A percentile compares a stretch with the other conserved stretches of the same genome.
Conservation (phyloP, 208 protist species). For the Acanthamoeba castellanii region DNA sequence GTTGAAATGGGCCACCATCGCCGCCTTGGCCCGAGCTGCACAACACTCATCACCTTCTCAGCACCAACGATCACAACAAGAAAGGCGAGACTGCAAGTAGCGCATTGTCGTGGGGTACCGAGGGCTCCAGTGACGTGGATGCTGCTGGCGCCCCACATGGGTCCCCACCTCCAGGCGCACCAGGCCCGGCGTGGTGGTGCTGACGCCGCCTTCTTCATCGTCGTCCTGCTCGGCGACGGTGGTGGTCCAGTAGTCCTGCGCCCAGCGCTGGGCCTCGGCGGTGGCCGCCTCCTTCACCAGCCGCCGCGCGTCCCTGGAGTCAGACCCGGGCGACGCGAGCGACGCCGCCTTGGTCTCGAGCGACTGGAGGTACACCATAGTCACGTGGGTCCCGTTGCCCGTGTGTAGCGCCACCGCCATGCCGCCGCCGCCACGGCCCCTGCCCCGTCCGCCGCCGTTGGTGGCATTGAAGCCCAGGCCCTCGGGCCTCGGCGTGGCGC, state of each 20-base stretch:
- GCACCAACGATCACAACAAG: too few species aligned
- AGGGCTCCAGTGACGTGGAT: conserved; percentile 10
- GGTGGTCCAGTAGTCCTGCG: background rate
- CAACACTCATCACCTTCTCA: background rate
- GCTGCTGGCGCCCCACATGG: conserved; percentile 42
- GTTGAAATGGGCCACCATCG: conserved; percentile 51
- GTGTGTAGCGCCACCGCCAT: conserved; percentile 19
- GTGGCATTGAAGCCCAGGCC: background rate
- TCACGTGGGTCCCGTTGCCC: conserved; percentile 9
- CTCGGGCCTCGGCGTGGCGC: background rate
- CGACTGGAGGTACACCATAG: conserved; percentile 55
- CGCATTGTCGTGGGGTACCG: background rate
- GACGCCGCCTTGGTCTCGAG: background rate
- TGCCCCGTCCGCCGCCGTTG: background rate
- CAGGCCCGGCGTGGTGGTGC: background rate
- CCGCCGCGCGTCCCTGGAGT: background rate
- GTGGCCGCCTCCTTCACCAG: background rate
- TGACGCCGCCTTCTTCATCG: background rate
- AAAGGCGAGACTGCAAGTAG: background rate
- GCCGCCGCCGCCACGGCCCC: background rate
- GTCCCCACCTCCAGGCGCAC: background rate
- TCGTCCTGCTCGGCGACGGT: background rate
- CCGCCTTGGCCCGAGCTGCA: background rate
- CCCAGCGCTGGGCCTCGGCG: background rate
- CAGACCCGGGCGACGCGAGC: background rate